Percentiles rank a stretch among this genome's conserved stretches.
These are phyloP conservation scores for Aphanomyces euteiches DNA, from an alignment of 352 stramenopile genomes.

Conservation along the genomic window DNA sequence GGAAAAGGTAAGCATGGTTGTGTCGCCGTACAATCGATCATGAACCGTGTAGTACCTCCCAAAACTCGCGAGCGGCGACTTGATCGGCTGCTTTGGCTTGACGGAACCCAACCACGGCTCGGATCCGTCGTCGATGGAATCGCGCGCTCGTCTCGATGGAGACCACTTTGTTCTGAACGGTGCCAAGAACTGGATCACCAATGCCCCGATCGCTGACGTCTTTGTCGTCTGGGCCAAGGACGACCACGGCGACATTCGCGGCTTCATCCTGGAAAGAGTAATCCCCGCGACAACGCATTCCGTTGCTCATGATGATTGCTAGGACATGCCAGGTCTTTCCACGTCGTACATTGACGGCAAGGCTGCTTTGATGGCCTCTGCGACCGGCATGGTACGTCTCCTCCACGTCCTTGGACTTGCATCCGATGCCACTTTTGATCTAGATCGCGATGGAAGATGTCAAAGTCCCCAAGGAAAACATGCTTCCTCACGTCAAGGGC, in stretches of 20 bases:
- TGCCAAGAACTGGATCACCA: constrained; percentile 96
- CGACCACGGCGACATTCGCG: constrained; percentile 90
- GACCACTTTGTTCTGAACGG: constrained; percentile 96
- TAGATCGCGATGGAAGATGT: constrained; percentile 98
- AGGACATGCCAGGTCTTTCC: constrained; percentile 89
- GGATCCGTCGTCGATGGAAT: constrained; percentile 96
- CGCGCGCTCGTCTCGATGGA: constrained; percentile 78
- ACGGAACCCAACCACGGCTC: constrained; percentile 98
- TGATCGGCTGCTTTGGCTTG: constrained; percentile 97
- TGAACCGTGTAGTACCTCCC: constrained; percentile 84
- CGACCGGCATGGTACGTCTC: constrained; percentile 86
- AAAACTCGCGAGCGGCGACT: constrained; percentile 88
- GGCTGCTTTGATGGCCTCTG: constrained; percentile 90
- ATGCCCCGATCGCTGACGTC: constrained; percentile 96
- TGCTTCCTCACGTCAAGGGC: constrained; percentile 87
- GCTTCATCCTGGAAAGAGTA: constrained; percentile 94
- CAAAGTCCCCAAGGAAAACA: constrained; percentile 90
- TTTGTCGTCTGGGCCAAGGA: constrained; percentile 97
- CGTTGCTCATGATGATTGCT: constrained; percentile 15
- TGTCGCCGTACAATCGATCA: background rate
- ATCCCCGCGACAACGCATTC: too few species aligned
- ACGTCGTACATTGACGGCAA: constrained; percentile 97
- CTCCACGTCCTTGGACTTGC: background rate
- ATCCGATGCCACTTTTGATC: background rate
- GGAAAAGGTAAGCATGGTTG: constrained; percentile 51